Evolutionary conservation across 495 filamentous ascomycete genomes (phyloP).

Genomic region (Aspergillus funiculosus): DNA sequence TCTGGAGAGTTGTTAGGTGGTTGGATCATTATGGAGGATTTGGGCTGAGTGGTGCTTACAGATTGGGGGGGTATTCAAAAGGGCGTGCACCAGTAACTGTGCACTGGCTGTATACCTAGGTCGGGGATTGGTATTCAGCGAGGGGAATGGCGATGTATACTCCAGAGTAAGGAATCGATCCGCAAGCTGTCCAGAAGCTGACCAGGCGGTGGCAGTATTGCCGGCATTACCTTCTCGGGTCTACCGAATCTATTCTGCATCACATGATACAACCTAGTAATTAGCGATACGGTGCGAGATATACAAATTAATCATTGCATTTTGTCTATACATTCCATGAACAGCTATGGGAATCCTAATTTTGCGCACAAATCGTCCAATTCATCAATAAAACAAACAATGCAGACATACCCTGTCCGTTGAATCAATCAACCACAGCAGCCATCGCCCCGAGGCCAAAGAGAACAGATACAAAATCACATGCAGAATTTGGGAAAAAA

Average conservation of each 20-base stretch:
- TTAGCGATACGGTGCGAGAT: too few relatives aligned
- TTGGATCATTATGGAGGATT: not conserved
- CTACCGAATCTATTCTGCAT: too few relatives aligned
- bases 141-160: too few relatives aligned
- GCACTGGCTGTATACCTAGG: too few relatives aligned
- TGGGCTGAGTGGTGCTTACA: not conserved
- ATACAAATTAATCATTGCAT: not conserved
- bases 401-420: slow-evolving; percentile 2
- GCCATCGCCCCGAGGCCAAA: not conserved
- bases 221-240: not conserved
- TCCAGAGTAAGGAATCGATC: too few relatives aligned
- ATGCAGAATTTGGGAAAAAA: not conserved
- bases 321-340: slow-evolving; percentile 11
- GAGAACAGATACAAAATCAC: slow-evolving; percentile 2
- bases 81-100: too few relatives aligned
- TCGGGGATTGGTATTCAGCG: too few relatives aligned
- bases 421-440: slow-evolving; percentile 3
- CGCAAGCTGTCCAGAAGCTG: slow-evolving; percentile 17
- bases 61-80: not conserved
- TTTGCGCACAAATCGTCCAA: slow-evolving; percentile 1
- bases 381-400: slow-evolving; percentile 2
- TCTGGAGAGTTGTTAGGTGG: not conserved
- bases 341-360: slow-evolving; percentile 8
- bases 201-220: slow-evolving; percentile 10
- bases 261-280: too few relatives aligned